These are phyloP conservation scores for Gracilaria caudata DNA, from an alignment of 23 red algal genomes.

Conservation along the genomic window DNA sequence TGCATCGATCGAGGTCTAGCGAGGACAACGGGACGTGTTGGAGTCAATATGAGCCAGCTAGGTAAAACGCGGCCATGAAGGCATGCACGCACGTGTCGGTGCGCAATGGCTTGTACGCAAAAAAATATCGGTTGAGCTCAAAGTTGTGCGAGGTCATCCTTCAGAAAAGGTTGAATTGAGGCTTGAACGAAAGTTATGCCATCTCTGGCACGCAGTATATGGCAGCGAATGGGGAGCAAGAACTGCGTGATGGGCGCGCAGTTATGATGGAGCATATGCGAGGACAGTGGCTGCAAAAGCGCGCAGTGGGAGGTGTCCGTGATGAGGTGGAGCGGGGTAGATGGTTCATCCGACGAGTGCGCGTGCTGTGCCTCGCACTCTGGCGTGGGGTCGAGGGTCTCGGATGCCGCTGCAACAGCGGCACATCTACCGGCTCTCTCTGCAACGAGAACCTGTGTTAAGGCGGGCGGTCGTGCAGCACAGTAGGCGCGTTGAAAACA, in stretches of 20 bases:
- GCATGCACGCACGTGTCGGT: constrained; percentile 45
- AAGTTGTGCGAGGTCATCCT: constrained; percentile 37
- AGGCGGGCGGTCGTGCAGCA: not conserved
- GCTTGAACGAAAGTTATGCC: constrained; percentile 45
- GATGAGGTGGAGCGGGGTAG: constrained; percentile 22
- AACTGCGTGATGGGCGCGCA: constrained; percentile 59
- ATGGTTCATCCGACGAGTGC: constrained; percentile 12
- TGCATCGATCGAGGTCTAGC: too few relatives aligned
- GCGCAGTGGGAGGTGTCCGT: constrained; percentile 18
- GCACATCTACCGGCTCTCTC: too few relatives aligned
- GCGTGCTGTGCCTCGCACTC: too few relatives aligned
- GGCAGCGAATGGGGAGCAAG: constrained; percentile 25
- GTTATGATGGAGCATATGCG: constrained; percentile 28
- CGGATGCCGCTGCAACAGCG: too few relatives aligned
- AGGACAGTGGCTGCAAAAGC: constrained; percentile 14
- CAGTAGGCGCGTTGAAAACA: not conserved
- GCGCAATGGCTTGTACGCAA: constrained; percentile 62
- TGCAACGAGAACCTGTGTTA: too few relatives aligned
- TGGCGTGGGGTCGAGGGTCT: not conserved
- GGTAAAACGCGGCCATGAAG: constrained; percentile 36
- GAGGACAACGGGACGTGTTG: constrained; percentile 42
- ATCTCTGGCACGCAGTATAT: constrained; percentile 39
- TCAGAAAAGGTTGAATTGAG: constrained; percentile 15
- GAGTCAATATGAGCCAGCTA: constrained; percentile 5
- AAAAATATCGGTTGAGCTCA: constrained; percentile 61